A percentile compares a stretch with the other conserved stretches of the same genome.
Conservation (phyloP, 371 early-diverging fungal genomes). For the Apophysomyces trapeziformis region DNA sequence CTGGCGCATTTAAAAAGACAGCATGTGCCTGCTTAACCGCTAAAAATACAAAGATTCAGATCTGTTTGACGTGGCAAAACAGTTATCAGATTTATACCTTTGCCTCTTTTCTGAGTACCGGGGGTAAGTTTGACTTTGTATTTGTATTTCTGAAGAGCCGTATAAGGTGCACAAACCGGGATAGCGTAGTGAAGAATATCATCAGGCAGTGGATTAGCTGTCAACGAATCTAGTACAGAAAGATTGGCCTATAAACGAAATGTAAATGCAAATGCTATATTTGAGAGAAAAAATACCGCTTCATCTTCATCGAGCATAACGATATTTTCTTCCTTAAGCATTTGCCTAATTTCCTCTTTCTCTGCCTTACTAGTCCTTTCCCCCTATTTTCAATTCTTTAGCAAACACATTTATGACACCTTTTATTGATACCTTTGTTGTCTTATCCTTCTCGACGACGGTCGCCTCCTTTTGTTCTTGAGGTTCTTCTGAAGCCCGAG, state of each 20-base stretch:
- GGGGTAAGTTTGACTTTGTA: constrained; percentile 97
- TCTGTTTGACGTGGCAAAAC: background rate
- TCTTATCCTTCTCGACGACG: background rate
- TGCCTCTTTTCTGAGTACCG: constrained; percentile 97
- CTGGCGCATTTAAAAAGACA: constrained; percentile 56
- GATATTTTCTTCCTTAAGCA: constrained; percentile 78
- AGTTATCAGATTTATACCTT: constrained; percentile 54
- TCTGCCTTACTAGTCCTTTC: constrained; percentile 41
- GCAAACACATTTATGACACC: background rate
- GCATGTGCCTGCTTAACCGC: constrained; percentile 52
- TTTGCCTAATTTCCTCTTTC: constrained; percentile 64
- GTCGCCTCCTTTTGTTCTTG: constrained; percentile 13
- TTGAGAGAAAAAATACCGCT: constrained; percentile 28
- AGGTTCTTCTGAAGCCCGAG: constrained; percentile 11
- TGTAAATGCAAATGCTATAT: background rate
- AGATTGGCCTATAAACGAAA: constrained; percentile 48
- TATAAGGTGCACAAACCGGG: constrained; percentile 97
- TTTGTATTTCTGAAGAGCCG: constrained; percentile 86
- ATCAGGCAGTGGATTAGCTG: constrained; percentile 74
- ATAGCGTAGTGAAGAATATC: constrained; percentile 90
- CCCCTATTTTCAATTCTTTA: background rate
- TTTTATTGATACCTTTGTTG: background rate
- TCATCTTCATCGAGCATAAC: constrained; percentile 71
- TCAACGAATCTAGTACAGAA: constrained; percentile 78
- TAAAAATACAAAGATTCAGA: constrained; percentile 12